Base-by-base conservation (phyloP, 139 green algal genomes). In the Desmodesmus armatus region DNA sequence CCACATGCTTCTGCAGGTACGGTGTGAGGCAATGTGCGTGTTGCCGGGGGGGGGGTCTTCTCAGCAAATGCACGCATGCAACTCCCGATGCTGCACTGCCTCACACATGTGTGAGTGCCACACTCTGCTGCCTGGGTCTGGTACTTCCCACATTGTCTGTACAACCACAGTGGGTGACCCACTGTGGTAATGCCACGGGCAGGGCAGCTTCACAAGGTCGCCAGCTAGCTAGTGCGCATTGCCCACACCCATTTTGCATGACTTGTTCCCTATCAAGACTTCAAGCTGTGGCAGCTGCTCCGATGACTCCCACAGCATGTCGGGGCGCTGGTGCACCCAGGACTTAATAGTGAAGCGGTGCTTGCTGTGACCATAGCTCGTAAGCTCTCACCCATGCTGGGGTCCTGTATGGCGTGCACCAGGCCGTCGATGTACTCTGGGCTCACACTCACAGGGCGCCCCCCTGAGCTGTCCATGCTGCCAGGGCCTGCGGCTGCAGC, bases 391-490 rank as follows among this genome's bases (percentile, higher is more conserved):
- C 67, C 67, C 11, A 51, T 37, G 23, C 35, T 19, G 5, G 37
- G 5, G 29, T 75, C 37, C 19, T 5, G 47, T 4, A n/a, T 37
- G 33, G 37, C 37, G 9, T 49, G n/a, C 35, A 75, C 67, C 67
- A 75, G 3, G 29, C 35, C 67, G 9, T 75, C 67, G 17, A 49
- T 51, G 7, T 75, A 75, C 37, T 75, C 67, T 27, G 67, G 67
- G 41, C 40, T 19, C 35, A 75, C 37, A n/a, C 67, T 37, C 6
- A 75, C 35, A 31, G 35, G 7, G 47, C 47, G 13, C 47, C 47
- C 7, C 7, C 47, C 47, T 13, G 9, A 21, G 47, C 47, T 55
- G 47, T 13, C 13, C 9, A 7, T 55, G 47, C 47, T 55, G 47
- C 47, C 47, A 13, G 9, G 9, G 47, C 47, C 47, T 55, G 9